These are phyloP conservation scores for Phytophthora tubulina DNA, from an alignment of 352 stramenopile species.

Conservation along the genomic window DNA sequence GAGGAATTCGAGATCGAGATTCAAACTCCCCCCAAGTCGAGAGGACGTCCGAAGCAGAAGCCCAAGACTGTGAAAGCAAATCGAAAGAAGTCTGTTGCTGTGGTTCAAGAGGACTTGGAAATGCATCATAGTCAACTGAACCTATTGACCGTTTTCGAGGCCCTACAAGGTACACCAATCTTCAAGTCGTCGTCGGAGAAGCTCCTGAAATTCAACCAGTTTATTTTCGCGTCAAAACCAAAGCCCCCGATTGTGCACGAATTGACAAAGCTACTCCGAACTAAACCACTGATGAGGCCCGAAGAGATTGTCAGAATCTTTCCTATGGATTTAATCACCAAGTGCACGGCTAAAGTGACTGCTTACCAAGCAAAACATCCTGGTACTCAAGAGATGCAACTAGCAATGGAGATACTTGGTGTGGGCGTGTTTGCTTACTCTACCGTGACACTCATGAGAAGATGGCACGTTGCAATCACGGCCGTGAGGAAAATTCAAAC, in stretches of 20 bases:
- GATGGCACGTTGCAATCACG: not conserved
- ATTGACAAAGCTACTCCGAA: not conserved
- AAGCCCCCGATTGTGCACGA: conserved; percentile 7
- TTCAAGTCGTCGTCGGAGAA: conserved; percentile 4
- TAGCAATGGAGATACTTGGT: conserved; percentile 7
- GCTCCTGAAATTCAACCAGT: conserved; percentile 6
- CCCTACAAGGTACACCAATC: not conserved
- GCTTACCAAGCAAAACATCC: conserved; percentile 5
- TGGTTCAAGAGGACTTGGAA: conserved; percentile 17
- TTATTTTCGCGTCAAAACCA: not conserved
- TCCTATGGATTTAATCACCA: conserved; percentile 5
- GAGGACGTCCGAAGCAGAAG: conserved; percentile 17
- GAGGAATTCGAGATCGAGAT: conserved; percentile 8
- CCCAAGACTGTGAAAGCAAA: conserved; percentile 17
- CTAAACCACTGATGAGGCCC: conserved; percentile 1
- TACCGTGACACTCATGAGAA: conserved; percentile 6
- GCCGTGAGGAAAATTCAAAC: not conserved
- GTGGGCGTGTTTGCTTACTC: conserved; percentile 8
- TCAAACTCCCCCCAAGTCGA: not conserved
- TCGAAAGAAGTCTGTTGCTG: conserved; percentile 1
- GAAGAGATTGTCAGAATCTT: conserved; percentile 10
- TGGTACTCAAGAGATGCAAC: not conserved
- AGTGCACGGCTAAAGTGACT: conserved; percentile 5
- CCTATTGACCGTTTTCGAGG: not conserved
- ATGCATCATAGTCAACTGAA: conserved; percentile 8